Percentiles rank a stretch among this genome's conserved stretches.
phyloP scores from a whole-genome alignment of 495 filamentous ascomycete genomes.

The Clohesyomyces aquaticus region DNA sequence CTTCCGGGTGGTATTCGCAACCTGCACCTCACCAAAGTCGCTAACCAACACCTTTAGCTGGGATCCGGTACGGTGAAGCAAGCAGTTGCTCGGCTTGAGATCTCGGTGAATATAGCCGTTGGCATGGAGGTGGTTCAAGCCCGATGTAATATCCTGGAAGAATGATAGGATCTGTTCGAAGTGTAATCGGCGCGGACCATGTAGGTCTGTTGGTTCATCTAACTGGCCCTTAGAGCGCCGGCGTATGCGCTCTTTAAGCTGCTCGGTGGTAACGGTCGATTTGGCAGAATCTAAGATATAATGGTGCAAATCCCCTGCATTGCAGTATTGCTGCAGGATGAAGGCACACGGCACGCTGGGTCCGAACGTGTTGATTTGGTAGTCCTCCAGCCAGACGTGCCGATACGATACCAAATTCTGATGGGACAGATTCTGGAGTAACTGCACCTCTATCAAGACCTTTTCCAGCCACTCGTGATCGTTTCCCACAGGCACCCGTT shows the following conservation, averaged over 20 bases:
- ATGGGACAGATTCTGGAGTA: slow-evolving; percentile 87
- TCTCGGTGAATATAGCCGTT: slow-evolving; percentile 96
- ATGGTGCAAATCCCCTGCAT: slow-evolving; percentile 85
- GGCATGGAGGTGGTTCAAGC: slow-evolving; percentile 85
- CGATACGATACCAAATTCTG: slow-evolving; percentile 96
- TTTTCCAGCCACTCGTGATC: slow-evolving; percentile 96
- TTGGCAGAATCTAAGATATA: slow-evolving; percentile 75
- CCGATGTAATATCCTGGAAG: slow-evolving; percentile 93
- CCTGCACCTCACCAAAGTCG: slow-evolving; percentile 95
- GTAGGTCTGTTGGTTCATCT: slow-evolving; percentile 55
- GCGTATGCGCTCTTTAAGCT: slow-evolving; percentile 83
- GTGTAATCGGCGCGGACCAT: slow-evolving; percentile 65
- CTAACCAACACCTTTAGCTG: slow-evolving; percentile 83
- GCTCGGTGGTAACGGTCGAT: slow-evolving; percentile 66
- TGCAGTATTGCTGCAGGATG: slow-evolving; percentile 97
- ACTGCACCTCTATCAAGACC: slow-evolving; percentile 87
- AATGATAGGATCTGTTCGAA: slow-evolving; percentile 96
- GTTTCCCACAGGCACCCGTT: slow-evolving; percentile 90
- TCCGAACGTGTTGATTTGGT: slow-evolving; percentile 77
- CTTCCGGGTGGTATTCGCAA: slow-evolving; percentile 73
- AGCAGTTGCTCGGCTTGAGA: slow-evolving; percentile 92
- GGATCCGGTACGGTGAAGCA: slow-evolving; percentile 75
- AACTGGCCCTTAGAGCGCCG: slow-evolving; percentile 70
- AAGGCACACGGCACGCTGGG: slow-evolving; percentile 94
- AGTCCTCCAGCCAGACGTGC: slow-evolving; percentile 94